Percentiles rank a stretch among this genome's conserved stretches.
These are phyloP conservation scores for Geotrichum macrosporum DNA, from an alignment of 1,139 yeast genomes.

Conservation along the genomic window DNA sequence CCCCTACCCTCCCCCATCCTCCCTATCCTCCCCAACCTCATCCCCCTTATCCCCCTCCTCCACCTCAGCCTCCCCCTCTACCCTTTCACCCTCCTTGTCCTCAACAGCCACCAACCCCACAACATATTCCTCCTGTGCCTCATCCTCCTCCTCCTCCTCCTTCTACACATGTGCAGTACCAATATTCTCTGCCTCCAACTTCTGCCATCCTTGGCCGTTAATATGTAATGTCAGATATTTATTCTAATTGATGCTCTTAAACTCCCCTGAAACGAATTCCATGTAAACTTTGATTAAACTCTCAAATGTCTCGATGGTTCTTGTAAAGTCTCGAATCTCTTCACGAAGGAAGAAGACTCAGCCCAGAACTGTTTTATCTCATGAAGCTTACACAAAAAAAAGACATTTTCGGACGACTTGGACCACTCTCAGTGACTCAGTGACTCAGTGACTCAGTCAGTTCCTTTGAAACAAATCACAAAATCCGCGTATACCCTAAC, in stretches of 20 bases:
- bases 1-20: slow-evolving; percentile 11
- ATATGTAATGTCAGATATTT: background rate
- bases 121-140: slow-evolving; percentile 10
- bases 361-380: no score
- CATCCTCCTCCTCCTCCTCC: slow-evolving; percentile 16
- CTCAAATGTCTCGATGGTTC: no score
- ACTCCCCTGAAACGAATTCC: no score
- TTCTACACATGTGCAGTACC: slow-evolving; percentile 12
- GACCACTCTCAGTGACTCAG: no score
- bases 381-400: slow-evolving; percentile 1
- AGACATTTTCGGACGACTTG: no score
- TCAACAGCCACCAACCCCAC: slow-evolving; percentile 12
- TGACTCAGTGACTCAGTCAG: no score
- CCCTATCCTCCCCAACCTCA: slow-evolving; percentile 1
- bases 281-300: no score
- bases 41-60: background rate
- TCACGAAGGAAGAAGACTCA: no score
- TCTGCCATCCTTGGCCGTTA: slow-evolving; percentile 16
- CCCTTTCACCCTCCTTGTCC: slow-evolving; percentile 3
- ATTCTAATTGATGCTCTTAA: no score
- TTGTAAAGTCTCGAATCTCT: no score
- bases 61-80: background rate
- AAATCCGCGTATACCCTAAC: no score
- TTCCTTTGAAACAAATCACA: no score
- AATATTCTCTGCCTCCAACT: slow-evolving; percentile 14